A percentile compares a stretch with the other conserved stretches of the same genome.
Evolutionary conservation across 2,329 filamentous ascomycete genomes (phyloP).

Genomic region (Microsporum audouinii): DNA sequence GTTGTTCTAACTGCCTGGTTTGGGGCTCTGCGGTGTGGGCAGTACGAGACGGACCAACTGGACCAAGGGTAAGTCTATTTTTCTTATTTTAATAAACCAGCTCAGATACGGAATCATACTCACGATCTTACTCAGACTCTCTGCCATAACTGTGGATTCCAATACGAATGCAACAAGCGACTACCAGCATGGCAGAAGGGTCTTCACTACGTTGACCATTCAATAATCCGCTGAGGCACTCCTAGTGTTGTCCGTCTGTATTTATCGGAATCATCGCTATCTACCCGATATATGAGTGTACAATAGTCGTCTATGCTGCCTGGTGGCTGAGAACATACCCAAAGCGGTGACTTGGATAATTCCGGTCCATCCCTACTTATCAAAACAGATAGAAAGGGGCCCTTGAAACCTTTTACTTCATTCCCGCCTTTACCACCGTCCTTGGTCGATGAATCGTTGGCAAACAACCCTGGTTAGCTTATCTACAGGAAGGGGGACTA

Average conservation of each 20-base stretch:
- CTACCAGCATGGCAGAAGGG: slow-evolving; percentile 67
- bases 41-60: slow-evolving; percentile 78
- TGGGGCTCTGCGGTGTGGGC: slow-evolving; percentile 91
- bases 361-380: background rate
- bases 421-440: background rate
- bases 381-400: background rate
- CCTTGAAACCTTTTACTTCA: background rate
- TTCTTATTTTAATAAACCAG: background rate
- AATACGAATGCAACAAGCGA: slow-evolving; percentile 77
- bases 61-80: slow-evolving; percentile 52
- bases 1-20: slow-evolving; percentile 75
- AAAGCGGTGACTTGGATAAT: background rate
- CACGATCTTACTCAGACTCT: slow-evolving; percentile 50
- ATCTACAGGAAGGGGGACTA: background rate
- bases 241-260: background rate
- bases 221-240: slow-evolving; percentile 17
- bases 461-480: background rate
- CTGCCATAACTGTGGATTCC: slow-evolving; percentile 83
- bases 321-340: background rate
- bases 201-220: slow-evolving; percentile 45
- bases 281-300: background rate
- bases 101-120: background rate
- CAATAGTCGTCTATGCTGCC: background rate
- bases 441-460: background rate
- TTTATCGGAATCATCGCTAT: background rate